A percentile compares a stretch with the other conserved stretches of the same genome.
Evolutionary conservation across 1,139 yeast species (phyloP).

Genomic region (Wickerhamiella pararugosa): DNA sequence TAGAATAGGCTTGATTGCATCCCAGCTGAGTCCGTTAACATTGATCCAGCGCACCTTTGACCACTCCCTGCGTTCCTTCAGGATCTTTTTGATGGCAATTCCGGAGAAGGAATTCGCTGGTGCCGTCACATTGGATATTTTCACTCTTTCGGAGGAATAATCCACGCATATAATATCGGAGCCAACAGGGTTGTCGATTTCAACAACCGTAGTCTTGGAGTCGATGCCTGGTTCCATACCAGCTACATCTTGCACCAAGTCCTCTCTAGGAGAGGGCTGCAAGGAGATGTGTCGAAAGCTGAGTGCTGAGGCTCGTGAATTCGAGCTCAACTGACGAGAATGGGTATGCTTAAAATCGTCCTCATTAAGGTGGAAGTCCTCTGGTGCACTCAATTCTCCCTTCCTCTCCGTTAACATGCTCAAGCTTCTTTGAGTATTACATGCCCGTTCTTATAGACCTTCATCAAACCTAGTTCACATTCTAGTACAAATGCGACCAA

Average conservation of each 20-base stretch:
- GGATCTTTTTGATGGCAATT: constrained; percentile 11
- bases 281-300: constrained; percentile 1
- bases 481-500: too few species aligned
- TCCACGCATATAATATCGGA: constrained; percentile 36
- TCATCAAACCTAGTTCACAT: background rate
- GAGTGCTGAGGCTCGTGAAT: background rate
- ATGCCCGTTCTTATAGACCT: background rate
- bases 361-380: background rate
- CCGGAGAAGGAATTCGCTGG: constrained; percentile 10
- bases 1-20: constrained; percentile 33
- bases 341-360: background rate
- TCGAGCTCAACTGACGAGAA: constrained; percentile 1
- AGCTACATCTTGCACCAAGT: constrained; percentile 12
- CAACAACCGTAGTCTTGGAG: constrained; percentile 33
- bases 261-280: constrained; percentile 12
- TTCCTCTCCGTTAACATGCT: background rate
- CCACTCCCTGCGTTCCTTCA: constrained; percentile 30
- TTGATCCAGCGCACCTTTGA: constrained; percentile 39
- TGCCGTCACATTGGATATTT: constrained; percentile 13
- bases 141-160: constrained; percentile 29
- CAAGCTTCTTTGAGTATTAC: background rate
- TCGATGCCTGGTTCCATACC: constrained; percentile 40
- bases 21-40: constrained; percentile 42
- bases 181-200: constrained; percentile 31
- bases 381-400: background rate